Evolutionary conservation across 139 green algal species (phyloP).

Genomic region (Bryopsis sp.): DNA sequence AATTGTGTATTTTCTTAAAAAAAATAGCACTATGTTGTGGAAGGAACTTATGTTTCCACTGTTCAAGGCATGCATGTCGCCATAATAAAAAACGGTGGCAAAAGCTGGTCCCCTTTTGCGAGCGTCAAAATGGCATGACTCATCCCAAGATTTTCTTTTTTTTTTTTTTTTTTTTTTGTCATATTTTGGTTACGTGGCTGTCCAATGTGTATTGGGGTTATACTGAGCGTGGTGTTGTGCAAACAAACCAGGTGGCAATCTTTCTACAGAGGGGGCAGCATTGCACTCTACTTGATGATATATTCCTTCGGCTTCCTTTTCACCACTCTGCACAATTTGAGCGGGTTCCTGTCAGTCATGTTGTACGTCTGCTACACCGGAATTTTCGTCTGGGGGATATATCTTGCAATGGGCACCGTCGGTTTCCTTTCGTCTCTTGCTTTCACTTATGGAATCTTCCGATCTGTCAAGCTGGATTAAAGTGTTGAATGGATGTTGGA

Average conservation of each 20-base stretch:
- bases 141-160: too few species aligned
- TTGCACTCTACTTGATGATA: conserved; percentile 51
- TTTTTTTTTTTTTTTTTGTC: neutral
- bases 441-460: conserved; percentile 50
- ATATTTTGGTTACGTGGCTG: neutral
- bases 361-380: conserved; percentile 82
- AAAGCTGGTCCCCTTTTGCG: too few species aligned
- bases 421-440: conserved; percentile 54
- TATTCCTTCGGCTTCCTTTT: conserved; percentile 65
- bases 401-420: conserved; percentile 70
- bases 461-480: conserved; percentile 43
- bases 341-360: conserved; percentile 61
- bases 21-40: too few species aligned
- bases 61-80: too few species aligned
- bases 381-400: conserved; percentile 65
- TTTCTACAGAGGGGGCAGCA: conserved; percentile 71
- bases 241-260: conserved; percentile 74
- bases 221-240: too few species aligned
- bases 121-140: too few species aligned
- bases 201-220: neutral
- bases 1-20: too few species aligned
- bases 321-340: conserved; percentile 52
- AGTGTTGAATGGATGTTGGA: too few species aligned
- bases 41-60: too few species aligned
- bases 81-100: too few species aligned